Evolutionary conservation across 257 asterid species (phyloP).

Genomic region (Cordia subcordata): DNA sequence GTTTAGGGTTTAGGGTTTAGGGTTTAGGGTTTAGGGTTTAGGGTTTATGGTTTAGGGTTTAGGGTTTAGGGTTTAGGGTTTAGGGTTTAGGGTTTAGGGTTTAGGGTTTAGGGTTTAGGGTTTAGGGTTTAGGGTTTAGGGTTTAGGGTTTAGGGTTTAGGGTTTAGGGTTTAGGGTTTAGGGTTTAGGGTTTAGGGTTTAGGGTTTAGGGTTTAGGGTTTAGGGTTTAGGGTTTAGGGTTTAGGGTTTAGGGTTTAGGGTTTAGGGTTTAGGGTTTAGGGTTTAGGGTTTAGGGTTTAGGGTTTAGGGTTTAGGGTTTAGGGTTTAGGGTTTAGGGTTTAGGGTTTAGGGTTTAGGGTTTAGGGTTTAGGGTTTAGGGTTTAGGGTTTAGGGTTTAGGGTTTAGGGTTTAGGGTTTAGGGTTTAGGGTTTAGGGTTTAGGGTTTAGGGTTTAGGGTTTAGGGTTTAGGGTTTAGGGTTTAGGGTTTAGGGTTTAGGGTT

Average conservation of each 20-base stretch:
- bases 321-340: slow-evolving; percentile 16
- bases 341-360: slow-evolving; percentile 6
- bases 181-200: slow-evolving; percentile 11
- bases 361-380: slow-evolving; percentile 12
- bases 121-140: slow-evolving; percentile 1
- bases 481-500: slow-evolving; percentile 11
- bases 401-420: neutral
- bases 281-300: slow-evolving; percentile 8
- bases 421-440: slow-evolving; percentile 2
- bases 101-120: neutral
- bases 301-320: slow-evolving; percentile 12
- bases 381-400: slow-evolving; percentile 8
- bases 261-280: slow-evolving; percentile 8
- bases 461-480: slow-evolving; percentile 5
- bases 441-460: neutral
- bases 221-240: slow-evolving; percentile 5
- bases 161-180: slow-evolving; percentile 8
- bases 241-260: slow-evolving; percentile 3
- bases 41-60: neutral
- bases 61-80: neutral
- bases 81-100: slow-evolving; percentile 1
- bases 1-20: slow-evolving; percentile 2
- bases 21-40: neutral
- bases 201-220: slow-evolving; percentile 8
- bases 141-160: slow-evolving; percentile 6